Conservation (phyloP, 139 green algal genomes). For the Tetradesmus obliquus region DNA sequence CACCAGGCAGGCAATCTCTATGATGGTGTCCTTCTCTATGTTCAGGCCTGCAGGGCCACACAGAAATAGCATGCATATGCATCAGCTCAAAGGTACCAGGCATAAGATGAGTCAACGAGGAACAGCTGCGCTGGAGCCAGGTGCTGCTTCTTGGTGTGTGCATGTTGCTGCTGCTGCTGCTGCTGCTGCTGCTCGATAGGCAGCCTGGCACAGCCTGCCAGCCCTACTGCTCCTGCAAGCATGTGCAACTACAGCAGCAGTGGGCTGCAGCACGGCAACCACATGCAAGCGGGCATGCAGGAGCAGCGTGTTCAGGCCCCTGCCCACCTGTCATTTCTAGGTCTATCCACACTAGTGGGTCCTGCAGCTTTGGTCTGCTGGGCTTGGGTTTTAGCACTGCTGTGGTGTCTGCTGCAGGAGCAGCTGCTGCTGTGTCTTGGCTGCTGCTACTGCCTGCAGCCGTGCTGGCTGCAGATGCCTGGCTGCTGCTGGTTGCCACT, state of each 20-base stretch:
- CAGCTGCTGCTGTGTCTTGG: background rate
- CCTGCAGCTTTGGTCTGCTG: conserved; percentile 47
- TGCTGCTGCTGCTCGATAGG: background rate
- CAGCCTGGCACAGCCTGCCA: background rate
- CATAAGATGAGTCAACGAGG: background rate
- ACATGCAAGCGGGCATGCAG: background rate
- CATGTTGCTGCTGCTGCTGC: background rate
- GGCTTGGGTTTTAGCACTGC: background rate
- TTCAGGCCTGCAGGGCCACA: conserved; percentile 78
- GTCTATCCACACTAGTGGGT: conserved; percentile 89
- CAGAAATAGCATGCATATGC: background rate
- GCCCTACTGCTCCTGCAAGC: background rate
- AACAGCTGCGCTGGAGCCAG: background rate
- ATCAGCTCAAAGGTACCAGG: background rate
- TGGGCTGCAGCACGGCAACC: background rate
- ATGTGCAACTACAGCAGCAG: background rate
- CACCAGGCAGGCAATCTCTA: conserved; percentile 93
- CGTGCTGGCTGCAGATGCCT: background rate
- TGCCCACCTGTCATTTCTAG: conserved; percentile 91
- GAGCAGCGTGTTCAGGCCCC: background rate
- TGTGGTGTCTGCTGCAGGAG: background rate
- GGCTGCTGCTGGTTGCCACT: conserved; percentile 9
- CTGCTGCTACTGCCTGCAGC: background rate
- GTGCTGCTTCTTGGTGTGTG: background rate
- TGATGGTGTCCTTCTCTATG: conserved; percentile 85